Evolutionary conservation across 2,329 filamentous ascomycete species (phyloP).

Genomic region (Phaeosphaeria sp.): DNA sequence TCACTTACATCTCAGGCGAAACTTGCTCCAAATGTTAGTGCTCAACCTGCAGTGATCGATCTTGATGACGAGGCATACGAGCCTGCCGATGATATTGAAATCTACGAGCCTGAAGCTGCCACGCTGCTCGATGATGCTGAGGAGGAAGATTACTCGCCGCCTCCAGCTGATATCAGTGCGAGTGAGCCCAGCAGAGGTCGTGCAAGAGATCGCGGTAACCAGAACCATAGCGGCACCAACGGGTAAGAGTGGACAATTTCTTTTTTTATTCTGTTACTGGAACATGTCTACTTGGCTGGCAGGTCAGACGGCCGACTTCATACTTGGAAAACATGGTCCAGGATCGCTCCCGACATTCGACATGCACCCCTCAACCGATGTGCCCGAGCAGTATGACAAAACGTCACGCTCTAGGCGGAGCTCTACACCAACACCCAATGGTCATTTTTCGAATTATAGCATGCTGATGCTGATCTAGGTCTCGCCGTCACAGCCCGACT

Average conservation of each 20-base stretch:
- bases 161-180: conserved; percentile 50
- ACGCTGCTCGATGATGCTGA: conserved; percentile 43
- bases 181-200: conserved; percentile 35
- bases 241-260: conserved; percentile 34
- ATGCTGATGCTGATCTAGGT: conserved; percentile 27
- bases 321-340: too few species aligned
- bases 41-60: conserved; percentile 40
- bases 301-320: too few species aligned
- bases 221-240: conserved; percentile 29
- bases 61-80: conserved; percentile 48
- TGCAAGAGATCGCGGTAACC: conserved; percentile 26
- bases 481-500: conserved; percentile 55
- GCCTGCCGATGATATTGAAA: conserved; percentile 48
- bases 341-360: too few species aligned
- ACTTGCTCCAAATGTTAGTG: conserved; percentile 26
- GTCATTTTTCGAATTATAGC: neutral
- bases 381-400: neutral
- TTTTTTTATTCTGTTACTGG: conserved; percentile 14
- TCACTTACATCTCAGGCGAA: conserved; percentile 37
- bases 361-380: neutral
- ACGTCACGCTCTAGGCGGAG: neutral
- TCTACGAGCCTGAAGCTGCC: conserved; percentile 45
- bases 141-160: conserved; percentile 54
- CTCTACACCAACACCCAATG: neutral
- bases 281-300: conserved; percentile 20